Evolutionary conservation across 1,284 basidiomycete species (phyloP).

Genomic region (Marasmius fiardii): DNA sequence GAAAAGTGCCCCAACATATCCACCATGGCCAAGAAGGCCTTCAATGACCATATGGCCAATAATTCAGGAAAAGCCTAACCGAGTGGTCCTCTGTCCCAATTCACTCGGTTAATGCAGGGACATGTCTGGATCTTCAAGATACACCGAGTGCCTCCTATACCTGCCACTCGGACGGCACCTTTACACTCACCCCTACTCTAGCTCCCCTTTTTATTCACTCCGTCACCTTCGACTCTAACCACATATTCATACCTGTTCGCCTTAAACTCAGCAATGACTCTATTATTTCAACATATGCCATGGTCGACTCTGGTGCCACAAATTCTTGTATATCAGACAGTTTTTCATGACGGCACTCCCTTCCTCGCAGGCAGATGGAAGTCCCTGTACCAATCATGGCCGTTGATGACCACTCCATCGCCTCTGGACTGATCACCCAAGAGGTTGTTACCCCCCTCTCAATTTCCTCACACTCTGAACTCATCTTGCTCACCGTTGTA

Average conservation of each 20-base stretch:
- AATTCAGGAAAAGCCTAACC: slow-evolving; percentile 14
- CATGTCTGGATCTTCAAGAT: not conserved
- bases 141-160: too few relatives aligned
- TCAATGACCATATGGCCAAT: too few relatives aligned
- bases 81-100: slow-evolving; percentile 1
- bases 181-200: not conserved
- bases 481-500: too few relatives aligned
- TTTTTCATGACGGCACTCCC: too few relatives aligned
- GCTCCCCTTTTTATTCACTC: slow-evolving; percentile 7
- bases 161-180: not conserved
- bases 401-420: not conserved
- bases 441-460: slow-evolving; percentile 10
- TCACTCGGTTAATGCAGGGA: slow-evolving; percentile 4
- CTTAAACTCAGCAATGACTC: too few relatives aligned
- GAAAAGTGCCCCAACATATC: not conserved
- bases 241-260: slow-evolving; percentile 28
- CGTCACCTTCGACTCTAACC: slow-evolving; percentile 14
- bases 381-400: not conserved
- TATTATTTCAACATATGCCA: too few relatives aligned
- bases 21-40: too few relatives aligned
- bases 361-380: too few relatives aligned
- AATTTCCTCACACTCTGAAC: too few relatives aligned
- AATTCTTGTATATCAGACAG: too few relatives aligned
- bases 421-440: slow-evolving; percentile 5
- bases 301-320: too few relatives aligned